Conservation (phyloP, 2,329 filamentous ascomycete species). For the Ilyonectria sp. region DNA sequence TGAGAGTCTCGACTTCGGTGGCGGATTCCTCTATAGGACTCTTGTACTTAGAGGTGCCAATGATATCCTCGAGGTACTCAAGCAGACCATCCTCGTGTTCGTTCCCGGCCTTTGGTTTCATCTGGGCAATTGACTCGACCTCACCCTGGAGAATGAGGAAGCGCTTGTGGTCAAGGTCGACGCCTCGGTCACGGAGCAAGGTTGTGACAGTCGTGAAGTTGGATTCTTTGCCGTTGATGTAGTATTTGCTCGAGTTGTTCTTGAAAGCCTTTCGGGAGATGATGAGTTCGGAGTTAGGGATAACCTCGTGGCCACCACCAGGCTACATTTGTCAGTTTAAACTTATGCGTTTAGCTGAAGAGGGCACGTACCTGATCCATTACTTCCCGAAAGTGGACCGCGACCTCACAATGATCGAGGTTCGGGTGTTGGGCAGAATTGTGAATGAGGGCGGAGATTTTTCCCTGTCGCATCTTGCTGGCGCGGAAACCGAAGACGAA, state of each 20-base stretch:
- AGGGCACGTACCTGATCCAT: conserved; percentile 77
- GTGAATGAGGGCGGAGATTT: conserved; percentile 97
- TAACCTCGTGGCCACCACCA: conserved; percentile 79
- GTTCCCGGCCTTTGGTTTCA: conserved; percentile 96
- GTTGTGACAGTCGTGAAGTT: conserved; percentile 94
- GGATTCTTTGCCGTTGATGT: conserved; percentile 91
- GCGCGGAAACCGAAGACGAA: conserved; percentile 99
- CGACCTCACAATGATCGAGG: conserved; percentile 92
- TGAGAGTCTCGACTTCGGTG: conserved; percentile 89
- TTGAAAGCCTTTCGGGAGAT: conserved; percentile 96
- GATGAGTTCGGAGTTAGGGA: conserved; percentile 87
- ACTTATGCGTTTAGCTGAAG: too few relatives aligned
- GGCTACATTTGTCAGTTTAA: conserved; percentile 65
- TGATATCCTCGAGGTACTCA: conserved; percentile 98
- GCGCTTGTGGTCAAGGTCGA: conserved; percentile 97
- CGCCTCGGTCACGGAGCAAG: conserved; percentile 86
- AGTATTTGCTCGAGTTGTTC: conserved; percentile 99
- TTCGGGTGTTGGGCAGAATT: conserved; percentile 92
- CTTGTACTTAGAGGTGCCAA: conserved; percentile 99
- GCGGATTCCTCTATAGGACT: conserved; percentile 95
- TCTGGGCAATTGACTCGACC: conserved; percentile 98
- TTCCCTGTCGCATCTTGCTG: conserved; percentile 99
- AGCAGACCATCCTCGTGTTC: conserved; percentile 97
- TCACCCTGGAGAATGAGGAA: conserved; percentile 98
- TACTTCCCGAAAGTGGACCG: conserved; percentile 96